Base-by-base conservation (phyloP, 1,139 yeast genomes). In the Suhomyces taliae region DNA sequence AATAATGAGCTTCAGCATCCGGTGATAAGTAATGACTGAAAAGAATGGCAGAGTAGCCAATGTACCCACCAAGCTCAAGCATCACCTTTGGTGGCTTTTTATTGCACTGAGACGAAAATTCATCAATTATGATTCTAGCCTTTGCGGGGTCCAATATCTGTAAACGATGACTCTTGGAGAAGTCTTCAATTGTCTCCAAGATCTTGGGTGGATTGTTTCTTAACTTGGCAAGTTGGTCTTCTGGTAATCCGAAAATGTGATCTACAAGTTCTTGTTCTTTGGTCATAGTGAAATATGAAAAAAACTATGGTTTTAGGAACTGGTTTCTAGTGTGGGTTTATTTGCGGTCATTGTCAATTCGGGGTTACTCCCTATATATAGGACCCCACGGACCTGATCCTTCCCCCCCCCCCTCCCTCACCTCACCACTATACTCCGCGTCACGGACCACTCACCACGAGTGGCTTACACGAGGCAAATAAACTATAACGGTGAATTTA, bases 51-150 rank as follows among this genome's bases (percentile, higher is more conserved):
- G 77, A 69, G 50, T 76, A 76, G 0, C 81, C 81, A 15, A 71
- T 59, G 47, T 67, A 74, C 4, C 77, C 65, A 5, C 81, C 81
- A 38, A 77, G 58, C 51, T 78, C 81, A 36, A 72, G 57, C 59
- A 74, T 58, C 4, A 64, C 46, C 34, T 61, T 62, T 1, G 80
- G 79, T 24, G 63, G 54, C 5, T 44, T 39, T 39, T 59, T 49
- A 8, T 47, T 49, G 8, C 27, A 29, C 8, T 35, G 37, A 8
- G n/a, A 24, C 35, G 35, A 32, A 24, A 75, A 60, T 41, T 62
- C 53, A 3, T 66, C 60, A 12, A 60, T 42, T 6, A 76, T 58
- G 1, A 60, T 46, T n/a, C 56, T 37, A 0, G 77, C 78, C 46
- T 73, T 74, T 8, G 47, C 33, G 1, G 58, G 59, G 0, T 78